phyloP scores from a whole-genome alignment of 495 filamentous ascomycete genomes.

The Penicillium goetzii region DNA sequence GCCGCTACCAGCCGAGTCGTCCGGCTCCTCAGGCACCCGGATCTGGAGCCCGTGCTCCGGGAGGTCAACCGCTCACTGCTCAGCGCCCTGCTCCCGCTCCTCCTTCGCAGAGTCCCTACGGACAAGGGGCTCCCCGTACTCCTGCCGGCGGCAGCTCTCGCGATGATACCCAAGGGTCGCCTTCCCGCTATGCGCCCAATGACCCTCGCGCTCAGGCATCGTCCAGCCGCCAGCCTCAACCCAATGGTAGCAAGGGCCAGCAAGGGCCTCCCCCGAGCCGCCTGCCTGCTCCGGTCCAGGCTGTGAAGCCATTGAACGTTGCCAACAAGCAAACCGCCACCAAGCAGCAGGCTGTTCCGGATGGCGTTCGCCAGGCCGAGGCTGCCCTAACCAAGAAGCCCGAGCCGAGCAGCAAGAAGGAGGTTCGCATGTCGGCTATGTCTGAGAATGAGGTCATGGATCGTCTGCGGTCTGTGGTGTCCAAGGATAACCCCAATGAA shows the following conservation, averaged over 20 bases:
- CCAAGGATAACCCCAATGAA: constrained; percentile 85
- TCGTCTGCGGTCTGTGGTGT: constrained; percentile 88
- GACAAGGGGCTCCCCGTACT: constrained; percentile 27
- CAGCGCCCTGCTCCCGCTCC: constrained; percentile 62
- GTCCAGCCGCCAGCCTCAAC: constrained; percentile 45
- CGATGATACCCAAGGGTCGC: constrained; percentile 37
- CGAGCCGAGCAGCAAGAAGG: constrained; percentile 77
- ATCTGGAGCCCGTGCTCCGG: constrained; percentile 39
- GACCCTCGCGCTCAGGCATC: constrained; percentile 50
- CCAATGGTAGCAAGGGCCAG: constrained; percentile 38
- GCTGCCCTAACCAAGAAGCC: constrained; percentile 77
- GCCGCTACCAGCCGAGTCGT: constrained; percentile 82
- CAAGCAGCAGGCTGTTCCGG: constrained; percentile 50
- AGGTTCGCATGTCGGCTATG: constrained; percentile 96
- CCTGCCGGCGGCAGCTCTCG: constrained; percentile 27
- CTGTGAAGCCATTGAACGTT: constrained; percentile 89
- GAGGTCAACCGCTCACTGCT: constrained; percentile 52
- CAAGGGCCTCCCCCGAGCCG: constrained; percentile 52
- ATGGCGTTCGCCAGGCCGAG: constrained; percentile 80
- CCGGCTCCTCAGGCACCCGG: constrained; percentile 59
- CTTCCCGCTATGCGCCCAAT: constrained; percentile 42
- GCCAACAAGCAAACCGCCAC: constrained; percentile 68
- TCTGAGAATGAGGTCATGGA: constrained; percentile 96
- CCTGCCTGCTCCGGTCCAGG: constrained; percentile 65
- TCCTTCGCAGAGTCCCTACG: constrained; percentile 43